phyloP scores from a whole-genome alignment of 495 filamentous ascomycete genomes.

The Aspergillus olivimuriae region DNA sequence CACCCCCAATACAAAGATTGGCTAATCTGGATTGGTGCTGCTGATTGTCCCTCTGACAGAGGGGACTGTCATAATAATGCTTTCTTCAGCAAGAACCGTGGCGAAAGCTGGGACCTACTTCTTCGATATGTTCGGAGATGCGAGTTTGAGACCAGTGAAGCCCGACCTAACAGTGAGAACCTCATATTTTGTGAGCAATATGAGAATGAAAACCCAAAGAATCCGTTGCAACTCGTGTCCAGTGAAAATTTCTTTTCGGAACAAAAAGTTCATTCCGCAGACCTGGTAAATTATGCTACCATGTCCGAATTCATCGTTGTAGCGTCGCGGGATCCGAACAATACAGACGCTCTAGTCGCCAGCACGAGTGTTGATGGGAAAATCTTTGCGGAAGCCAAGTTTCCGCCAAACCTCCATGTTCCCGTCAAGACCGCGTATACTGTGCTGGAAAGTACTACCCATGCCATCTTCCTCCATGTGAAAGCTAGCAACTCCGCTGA shows the following conservation, averaged over 20 bases:
- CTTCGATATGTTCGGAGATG: conserved; percentile 66
- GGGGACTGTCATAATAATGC: conserved; percentile 66
- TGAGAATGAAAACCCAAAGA: conserved; percentile 50
- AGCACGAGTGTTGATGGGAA: conserved; percentile 77
- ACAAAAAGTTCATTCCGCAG: conserved; percentile 48
- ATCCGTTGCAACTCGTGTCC: conserved; percentile 60
- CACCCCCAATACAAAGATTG: conserved; percentile 77
- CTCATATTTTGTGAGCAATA: conserved; percentile 79
- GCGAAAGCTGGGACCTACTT: conserved; percentile 65
- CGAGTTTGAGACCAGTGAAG: conserved; percentile 69
- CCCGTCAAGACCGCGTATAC: conserved; percentile 77
- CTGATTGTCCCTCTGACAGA: conserved; percentile 44
- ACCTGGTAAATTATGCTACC: conserved; percentile 79
- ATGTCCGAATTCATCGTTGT: conserved; percentile 96
- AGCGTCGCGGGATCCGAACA: conserved; percentile 58
- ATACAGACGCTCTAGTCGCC: conserved; percentile 63
- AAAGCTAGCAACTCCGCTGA: conserved; percentile 58
- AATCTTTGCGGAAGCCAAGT: conserved; percentile 74
- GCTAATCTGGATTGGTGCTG: conserved; percentile 81
- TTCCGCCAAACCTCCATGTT: conserved; percentile 76
- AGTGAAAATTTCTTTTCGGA: conserved; percentile 71
- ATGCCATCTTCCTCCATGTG: conserved; percentile 89
- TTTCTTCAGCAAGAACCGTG: conserved; percentile 66
- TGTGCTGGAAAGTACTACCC: conserved; percentile 84
- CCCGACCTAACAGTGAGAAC: conserved; percentile 49